Percentiles rank a stretch among this genome's conserved stretches.
Conservation (phyloP, 805 yeast genomes). For the Zygosaccharomyces kombuchaensis region DNA sequence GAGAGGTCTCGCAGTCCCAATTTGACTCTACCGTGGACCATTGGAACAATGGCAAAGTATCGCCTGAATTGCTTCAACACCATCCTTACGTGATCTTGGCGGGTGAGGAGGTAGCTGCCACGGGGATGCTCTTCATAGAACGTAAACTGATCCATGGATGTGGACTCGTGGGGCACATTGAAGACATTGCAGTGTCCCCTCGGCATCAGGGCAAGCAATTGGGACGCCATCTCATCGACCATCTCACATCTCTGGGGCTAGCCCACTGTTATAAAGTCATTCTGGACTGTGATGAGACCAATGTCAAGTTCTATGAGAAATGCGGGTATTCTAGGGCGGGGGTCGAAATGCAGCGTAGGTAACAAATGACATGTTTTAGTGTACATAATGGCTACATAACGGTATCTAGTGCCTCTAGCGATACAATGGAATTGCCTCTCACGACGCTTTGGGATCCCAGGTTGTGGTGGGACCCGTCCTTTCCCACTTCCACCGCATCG, state of each 20-base stretch:
- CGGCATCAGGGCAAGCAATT: slow-evolving; percentile 79
- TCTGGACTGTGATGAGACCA: slow-evolving; percentile 80
- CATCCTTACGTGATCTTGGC: slow-evolving; percentile 66
- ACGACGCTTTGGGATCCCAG: slow-evolving; percentile 65
- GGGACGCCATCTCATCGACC: slow-evolving; percentile 63
- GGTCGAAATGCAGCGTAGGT: slow-evolving; percentile 58
- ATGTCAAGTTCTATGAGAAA: slow-evolving; percentile 80
- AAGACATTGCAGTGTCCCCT: slow-evolving; percentile 78
- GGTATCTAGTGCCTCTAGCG: slow-evolving; percentile 51
- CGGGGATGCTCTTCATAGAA: slow-evolving; percentile 79
- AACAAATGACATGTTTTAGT: not conserved
- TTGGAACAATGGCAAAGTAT: slow-evolving; percentile 47
- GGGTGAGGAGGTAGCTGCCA: slow-evolving; percentile 57
- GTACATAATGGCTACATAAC: slow-evolving; percentile 18
- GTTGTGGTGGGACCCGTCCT: slow-evolving; percentile 46
- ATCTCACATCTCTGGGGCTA: slow-evolving; percentile 56
- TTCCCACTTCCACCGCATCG: slow-evolving; percentile 60
- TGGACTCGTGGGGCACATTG: slow-evolving; percentile 89
- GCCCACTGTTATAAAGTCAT: slow-evolving; percentile 83
- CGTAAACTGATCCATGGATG: slow-evolving; percentile 77
- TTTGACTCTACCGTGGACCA: slow-evolving; percentile 50
- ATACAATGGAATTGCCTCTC: slow-evolving; percentile 73
- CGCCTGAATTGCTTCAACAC: slow-evolving; percentile 45
- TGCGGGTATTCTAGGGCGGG: slow-evolving; percentile 73
- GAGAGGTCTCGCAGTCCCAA: slow-evolving; percentile 50